Conservation (phyloP, 306 rosid species). For the Carpinus viminea region DNA sequence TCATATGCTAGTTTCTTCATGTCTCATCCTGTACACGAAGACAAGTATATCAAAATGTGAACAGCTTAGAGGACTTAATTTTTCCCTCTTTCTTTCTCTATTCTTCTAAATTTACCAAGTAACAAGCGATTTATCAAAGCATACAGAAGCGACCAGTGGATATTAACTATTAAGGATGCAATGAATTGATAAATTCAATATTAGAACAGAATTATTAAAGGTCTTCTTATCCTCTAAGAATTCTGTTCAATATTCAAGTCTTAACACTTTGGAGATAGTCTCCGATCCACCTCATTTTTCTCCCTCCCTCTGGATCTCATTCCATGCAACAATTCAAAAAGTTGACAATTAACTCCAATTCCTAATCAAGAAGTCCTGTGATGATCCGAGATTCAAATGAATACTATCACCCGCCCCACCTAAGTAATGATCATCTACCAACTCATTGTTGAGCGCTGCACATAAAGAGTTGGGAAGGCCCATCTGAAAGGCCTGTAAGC, state of each 20-base stretch:
- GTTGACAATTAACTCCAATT: neutral
- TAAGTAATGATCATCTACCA: neutral
- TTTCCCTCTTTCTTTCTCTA: neutral
- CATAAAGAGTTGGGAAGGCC: neutral
- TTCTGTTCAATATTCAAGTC: no score
- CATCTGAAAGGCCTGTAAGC: neutral
- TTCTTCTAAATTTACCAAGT: neutral
- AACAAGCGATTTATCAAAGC: neutral
- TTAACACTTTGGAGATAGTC: neutral
- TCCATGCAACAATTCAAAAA: neutral
- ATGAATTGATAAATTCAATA: neutral
- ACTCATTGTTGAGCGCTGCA: neutral
- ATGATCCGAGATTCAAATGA: neutral
- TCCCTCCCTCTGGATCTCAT: neutral
- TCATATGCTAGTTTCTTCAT: neutral
- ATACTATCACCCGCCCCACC: neutral
- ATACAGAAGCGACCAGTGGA: neutral
- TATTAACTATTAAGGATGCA: neutral
- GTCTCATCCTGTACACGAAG: constrained; percentile 2
- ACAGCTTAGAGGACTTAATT: neutral
- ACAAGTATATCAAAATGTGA: neutral
- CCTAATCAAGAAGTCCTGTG: neutral
- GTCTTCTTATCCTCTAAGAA: no score
- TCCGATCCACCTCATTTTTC: neutral
- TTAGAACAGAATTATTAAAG: no score